Evolutionary conservation across 805 yeast species (phyloP), one percentile per base, ranked within the genome.

Genomic region (Candida odintsovae): DNA sequence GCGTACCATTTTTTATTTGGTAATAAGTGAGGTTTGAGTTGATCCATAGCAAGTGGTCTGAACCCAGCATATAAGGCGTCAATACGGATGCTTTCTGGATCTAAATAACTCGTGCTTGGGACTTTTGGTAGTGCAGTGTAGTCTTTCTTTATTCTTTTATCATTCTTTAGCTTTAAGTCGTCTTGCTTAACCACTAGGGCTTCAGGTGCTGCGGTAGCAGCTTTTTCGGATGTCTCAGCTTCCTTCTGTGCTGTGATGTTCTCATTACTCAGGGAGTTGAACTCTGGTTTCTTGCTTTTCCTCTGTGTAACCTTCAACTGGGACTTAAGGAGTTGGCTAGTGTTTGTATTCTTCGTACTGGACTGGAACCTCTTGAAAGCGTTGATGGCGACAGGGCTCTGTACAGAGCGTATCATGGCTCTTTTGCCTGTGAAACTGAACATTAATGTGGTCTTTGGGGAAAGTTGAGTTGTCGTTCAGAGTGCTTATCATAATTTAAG

Each of bases 1-100:
- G 53, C 18, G 46, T 51, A 33, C 57, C 59, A 41, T 60, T 63
- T 46, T 55, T 47, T 45, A 37, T 46, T 55, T 51, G 70, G 68
- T 52, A 37, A 63, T 56, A 57, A 58, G 46, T 46, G 60, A 57
- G 46, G 59, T 56, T 40, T 66, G 42, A 40, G 55, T 41, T 44
- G 55, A 39, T 29, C 58, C 62, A 49, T 50, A 36, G 46, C 50
- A 2, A 59, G 41, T 7, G 63, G 63, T 38, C 59, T 47, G 36
- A 50, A 56, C 10, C 57, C 52, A 1, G 58, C 53, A 38, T 57
- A 56, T 23, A 57, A 45, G 10, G 50, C 26, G 38, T 59, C 62
- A 6, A 56, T 41, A 13, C 48, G 35, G 11, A 59, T 19, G 25
- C 52, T 51, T 28, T 49, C 49, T 21, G 57, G 53, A 5, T 47